Percentiles rank a stretch among this genome's conserved stretches.
Conservation (phyloP, 768 basidiomycete genomes). For the Trametes coccinea region DNA sequence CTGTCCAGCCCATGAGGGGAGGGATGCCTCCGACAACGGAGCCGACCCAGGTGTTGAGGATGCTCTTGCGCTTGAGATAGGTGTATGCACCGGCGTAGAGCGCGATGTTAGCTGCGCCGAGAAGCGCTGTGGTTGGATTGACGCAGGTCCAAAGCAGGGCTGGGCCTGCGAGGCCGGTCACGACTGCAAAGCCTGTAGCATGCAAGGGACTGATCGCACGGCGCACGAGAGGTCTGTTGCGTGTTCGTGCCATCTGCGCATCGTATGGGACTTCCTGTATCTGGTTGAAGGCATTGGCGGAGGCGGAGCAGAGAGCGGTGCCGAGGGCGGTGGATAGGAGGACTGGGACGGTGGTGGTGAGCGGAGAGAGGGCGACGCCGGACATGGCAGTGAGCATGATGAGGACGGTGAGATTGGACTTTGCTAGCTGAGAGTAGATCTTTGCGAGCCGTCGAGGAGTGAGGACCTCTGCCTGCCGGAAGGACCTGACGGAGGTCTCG, state of each 20-base stretch:
- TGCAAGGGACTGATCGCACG: conserved; percentile 84
- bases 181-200: conserved; percentile 74
- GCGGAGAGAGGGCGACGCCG: conserved; percentile 89
- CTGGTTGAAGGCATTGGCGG: conserved; percentile 95
- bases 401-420: conserved; percentile 78
- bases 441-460: conserved; percentile 55
- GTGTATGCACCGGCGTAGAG: conserved; percentile 94
- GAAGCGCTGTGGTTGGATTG: conserved; percentile 80
- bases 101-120: conserved; percentile 82
- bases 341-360: conserved; percentile 80
- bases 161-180: conserved; percentile 78
- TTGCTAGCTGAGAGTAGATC: conserved; percentile 81
- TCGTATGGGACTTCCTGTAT: conserved; percentile 94
- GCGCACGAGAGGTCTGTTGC: conserved; percentile 83
- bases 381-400: conserved; percentile 90
- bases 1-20: conserved; percentile 98
- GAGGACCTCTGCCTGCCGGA: conserved; percentile 36
- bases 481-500: conserved; percentile 21
- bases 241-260: conserved; percentile 93
- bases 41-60: conserved; percentile 93
- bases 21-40: conserved; percentile 90
- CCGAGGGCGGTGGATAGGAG: conserved; percentile 87
- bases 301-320: conserved; percentile 87
- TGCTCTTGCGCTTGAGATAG: conserved; percentile 80
- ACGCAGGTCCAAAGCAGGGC: conserved; percentile 77